A percentile compares a stretch with the other conserved stretches of the same genome.
Conservation (phyloP, 331 rosid genomes). For the Rhamnella rubrinervis region DNA sequence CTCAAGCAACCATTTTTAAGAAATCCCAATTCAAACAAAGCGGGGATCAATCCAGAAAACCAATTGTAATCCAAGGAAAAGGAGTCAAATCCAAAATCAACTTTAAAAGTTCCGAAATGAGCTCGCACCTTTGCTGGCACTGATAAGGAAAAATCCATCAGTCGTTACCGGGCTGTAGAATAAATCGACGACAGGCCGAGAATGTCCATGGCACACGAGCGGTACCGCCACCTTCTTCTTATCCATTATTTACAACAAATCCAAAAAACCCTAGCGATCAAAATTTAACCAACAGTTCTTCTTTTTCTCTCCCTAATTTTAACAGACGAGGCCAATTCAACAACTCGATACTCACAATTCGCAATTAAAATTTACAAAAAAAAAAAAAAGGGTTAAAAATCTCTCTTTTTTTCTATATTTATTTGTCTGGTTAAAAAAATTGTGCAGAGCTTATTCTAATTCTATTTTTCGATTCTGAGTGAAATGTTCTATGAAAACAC, state of each 20-base stretch:
- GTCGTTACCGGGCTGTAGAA: not conserved
- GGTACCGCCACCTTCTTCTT: constrained; percentile 1
- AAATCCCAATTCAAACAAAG: not conserved
- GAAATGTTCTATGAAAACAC: not conserved
- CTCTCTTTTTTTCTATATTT: not conserved
- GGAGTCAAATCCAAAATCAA: not conserved
- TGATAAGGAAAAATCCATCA: not conserved
- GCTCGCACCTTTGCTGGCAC: not conserved
- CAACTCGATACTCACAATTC: not conserved
- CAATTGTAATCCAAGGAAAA: not conserved
- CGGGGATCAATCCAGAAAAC: not conserved
- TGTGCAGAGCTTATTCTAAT: too few species aligned
- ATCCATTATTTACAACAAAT: not conserved
- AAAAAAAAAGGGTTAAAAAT: not conserved
- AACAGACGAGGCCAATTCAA: not conserved
- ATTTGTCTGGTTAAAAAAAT: not conserved
- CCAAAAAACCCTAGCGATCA: not conserved
- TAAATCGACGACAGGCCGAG: not conserved
- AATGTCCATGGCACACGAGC: not conserved
- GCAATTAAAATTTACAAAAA: not conserved
- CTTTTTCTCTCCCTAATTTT: not conserved
- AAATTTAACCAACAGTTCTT: not conserved
- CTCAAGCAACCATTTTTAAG: too few species aligned
- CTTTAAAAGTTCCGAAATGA: not conserved
- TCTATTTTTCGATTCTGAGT: not conserved